phyloP scores from a whole-genome alignment of 192 early-diverging fungal species.

The Chytriomyces hyalinus region DNA sequence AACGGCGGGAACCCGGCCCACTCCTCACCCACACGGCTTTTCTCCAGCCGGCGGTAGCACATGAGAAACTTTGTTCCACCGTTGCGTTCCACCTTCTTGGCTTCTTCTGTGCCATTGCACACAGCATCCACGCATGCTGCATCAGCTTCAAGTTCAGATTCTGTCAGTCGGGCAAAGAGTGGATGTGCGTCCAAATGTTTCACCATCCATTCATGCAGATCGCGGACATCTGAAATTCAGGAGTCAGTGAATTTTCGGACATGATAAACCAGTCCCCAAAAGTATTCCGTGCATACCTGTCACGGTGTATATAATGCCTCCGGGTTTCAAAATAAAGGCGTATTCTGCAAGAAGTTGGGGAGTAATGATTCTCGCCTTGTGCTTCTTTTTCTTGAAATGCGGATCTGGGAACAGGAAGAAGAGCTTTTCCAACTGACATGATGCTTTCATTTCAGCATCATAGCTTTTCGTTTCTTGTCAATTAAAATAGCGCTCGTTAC shows the following conservation, averaged over 20 bases:
- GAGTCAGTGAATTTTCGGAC: neutral
- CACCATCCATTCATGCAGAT: constrained; percentile 87
- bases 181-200: constrained; percentile 93
- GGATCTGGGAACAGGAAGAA: constrained; percentile 99
- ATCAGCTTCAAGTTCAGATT: constrained; percentile 72
- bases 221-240: constrained; percentile 58
- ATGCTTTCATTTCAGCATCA: neutral
- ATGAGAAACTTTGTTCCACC: constrained; percentile 94
- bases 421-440: constrained; percentile 81
- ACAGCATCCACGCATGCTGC: constrained; percentile 81
- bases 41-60: constrained; percentile 47
- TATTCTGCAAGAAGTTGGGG: constrained; percentile 90
- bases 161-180: constrained; percentile 77
- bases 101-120: constrained; percentile 92
- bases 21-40: neutral
- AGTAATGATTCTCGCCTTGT: constrained; percentile 96
- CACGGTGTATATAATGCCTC: constrained; percentile 94
- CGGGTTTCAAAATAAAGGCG: constrained; percentile 88
- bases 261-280: neutral
- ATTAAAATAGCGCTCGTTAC: constrained; percentile 36
- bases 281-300: constrained; percentile 72
- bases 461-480: neutral
- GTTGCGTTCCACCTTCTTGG: constrained; percentile 97
- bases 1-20: constrained; percentile 49
- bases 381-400: constrained; percentile 98